Base-by-base conservation (phyloP, 2,329 filamentous ascomycete species). In the Dactylellina haptotyla region DNA sequence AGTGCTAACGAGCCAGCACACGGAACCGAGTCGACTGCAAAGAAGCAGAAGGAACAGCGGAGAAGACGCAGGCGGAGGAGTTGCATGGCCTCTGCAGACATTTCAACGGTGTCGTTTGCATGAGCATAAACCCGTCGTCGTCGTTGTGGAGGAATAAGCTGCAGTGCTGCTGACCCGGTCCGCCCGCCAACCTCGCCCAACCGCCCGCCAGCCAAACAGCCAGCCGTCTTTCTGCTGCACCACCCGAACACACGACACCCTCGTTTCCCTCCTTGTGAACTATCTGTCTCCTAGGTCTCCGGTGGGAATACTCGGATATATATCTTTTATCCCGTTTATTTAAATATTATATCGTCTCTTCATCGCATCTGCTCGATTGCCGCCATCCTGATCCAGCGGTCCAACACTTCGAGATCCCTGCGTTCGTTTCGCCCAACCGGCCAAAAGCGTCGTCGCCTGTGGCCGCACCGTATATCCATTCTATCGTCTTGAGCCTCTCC, bases 271-370 rank as follows among this genome's bases (percentile, higher is more conserved):
- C 28, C 10, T 30, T 5, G 12, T 25, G 5, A 12, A 8, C 48
- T 34, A n/a, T 53, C 43, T 16, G 8, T 16, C 39, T 10, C 43
- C 43, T 23, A 4, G 8, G n/a, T n/a, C n/a, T n/a, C n/a, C n/a
- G n/a, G n/a, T n/a, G n/a, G n/a, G n/a, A n/a, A n/a, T n/a, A n/a
- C n/a, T n/a, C 32, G 32, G 14, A 12, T 4, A 41, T 41, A 41
- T 16, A 41, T 41, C 37, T 41, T 16, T 34, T 6, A 34, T 4
- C 6, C 37, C 14, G 37, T n/a, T n/a, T n/a, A n/a, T n/a, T n/a
- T n/a, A n/a, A n/a, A 57, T 39, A 48, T 48, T 43, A 48, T 41
- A 23, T 45, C 43, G 37, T 63, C 23, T 10, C 59, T 18, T 28
- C 9, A 10, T 39, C 16, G 28, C 30, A 23, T 56, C 39, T 20